phyloP scores from a whole-genome alignment of 805 yeast species.

The Priceomyces castillae region DNA sequence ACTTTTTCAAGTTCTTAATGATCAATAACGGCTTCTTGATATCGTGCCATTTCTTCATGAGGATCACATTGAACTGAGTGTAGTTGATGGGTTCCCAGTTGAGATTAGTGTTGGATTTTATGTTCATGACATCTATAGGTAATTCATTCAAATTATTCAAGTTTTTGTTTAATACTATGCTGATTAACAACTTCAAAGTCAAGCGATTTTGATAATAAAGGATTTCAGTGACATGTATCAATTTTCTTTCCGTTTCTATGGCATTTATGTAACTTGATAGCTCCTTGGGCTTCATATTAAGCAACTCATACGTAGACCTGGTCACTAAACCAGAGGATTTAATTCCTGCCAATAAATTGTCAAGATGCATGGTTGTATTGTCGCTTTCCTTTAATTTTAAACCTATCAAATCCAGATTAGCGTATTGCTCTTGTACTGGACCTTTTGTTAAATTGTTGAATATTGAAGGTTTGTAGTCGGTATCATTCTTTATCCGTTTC shows the following conservation, averaged over 20 bases:
- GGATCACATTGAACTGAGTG: constrained; percentile 28
- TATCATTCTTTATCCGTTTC: constrained; percentile 6
- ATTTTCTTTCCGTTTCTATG: constrained; percentile 15
- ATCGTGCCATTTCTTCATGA: constrained; percentile 37
- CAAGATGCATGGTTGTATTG: constrained; percentile 11
- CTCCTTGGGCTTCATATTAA: constrained; percentile 17
- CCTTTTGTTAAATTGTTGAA: constrained; percentile 32
- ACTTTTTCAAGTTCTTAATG: constrained; percentile 26
- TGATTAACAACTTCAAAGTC: constrained; percentile 22
- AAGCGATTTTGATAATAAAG: constrained; percentile 27
- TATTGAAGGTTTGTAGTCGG: constrained; percentile 32
- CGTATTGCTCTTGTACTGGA: constrained; percentile 28
- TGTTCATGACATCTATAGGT: constrained; percentile 15
- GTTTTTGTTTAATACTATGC: constrained; percentile 25
- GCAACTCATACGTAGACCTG: constrained; percentile 11
- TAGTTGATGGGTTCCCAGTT: constrained; percentile 20
- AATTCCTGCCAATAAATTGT: constrained; percentile 27
- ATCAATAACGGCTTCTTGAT: constrained; percentile 31
- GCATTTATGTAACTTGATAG: constrained; percentile 17
- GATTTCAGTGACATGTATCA: constrained; percentile 20
- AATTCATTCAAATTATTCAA: constrained; percentile 17
- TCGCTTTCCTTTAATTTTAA: constrained; percentile 4
- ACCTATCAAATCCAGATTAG: constrained; percentile 9
- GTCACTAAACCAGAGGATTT: constrained; percentile 6
- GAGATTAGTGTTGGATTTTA: constrained; percentile 9